Evolutionary conservation across 2,329 filamentous ascomycete species (phyloP).

Genomic region (Xylaria sp.): DNA sequence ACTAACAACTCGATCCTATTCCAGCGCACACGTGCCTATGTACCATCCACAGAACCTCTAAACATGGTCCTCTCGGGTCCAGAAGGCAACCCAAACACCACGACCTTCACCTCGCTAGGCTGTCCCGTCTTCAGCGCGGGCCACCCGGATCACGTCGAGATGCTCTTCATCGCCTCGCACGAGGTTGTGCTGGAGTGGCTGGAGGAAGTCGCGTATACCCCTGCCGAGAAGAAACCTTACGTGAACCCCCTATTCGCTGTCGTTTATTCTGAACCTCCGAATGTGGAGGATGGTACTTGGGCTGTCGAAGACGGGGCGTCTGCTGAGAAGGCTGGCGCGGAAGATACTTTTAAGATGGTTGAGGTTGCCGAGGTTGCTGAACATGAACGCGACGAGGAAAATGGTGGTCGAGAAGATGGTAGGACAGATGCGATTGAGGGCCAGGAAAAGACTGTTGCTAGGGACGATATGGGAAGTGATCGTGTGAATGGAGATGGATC

Average conservation of each 20-base stretch:
- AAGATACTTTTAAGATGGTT: too few species aligned
- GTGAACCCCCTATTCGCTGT: conserved; percentile 48
- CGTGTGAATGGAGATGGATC: not conserved
- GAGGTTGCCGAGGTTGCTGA: too few species aligned
- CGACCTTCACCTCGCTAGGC: conserved; percentile 54
- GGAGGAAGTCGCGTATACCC: conserved; percentile 54
- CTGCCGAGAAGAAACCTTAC: conserved; percentile 36
- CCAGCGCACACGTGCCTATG: conserved; percentile 67
- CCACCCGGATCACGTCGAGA: conserved; percentile 63
- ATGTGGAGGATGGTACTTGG: conserved; percentile 35
- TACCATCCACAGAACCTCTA: conserved; percentile 56
- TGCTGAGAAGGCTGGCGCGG: not conserved
- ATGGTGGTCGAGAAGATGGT: not conserved
- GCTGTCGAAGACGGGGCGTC: conserved; percentile 17
- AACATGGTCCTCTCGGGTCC: conserved; percentile 61
- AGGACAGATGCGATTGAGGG: not conserved
- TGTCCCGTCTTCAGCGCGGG: conserved; percentile 75
- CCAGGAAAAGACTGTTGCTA: not conserved
- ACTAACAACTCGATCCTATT: not conserved
- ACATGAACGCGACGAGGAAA: not conserved
- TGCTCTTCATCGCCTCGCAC: conserved; percentile 63
- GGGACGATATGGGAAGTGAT: not conserved
- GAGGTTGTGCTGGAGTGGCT: conserved; percentile 65
- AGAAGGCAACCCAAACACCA: conserved; percentile 51
- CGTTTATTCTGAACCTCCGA: conserved; percentile 28